phyloP scores from a whole-genome alignment of 225 moss, liverwort and hornwort species.

The Pseudoscleropodium purum region DNA sequence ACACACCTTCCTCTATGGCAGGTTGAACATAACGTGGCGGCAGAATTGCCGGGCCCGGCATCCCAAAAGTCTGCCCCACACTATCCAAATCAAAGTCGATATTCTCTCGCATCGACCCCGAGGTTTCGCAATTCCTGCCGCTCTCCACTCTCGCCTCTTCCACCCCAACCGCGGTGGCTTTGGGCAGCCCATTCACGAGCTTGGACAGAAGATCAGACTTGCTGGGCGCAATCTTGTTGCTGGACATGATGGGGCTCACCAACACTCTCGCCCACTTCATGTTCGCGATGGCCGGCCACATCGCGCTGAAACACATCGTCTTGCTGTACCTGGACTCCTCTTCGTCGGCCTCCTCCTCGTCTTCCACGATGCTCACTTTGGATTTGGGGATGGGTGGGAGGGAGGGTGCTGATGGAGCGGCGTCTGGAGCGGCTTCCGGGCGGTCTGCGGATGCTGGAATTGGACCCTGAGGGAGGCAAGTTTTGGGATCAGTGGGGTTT shows the following conservation, averaged over 20 bases:
- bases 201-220: conserved; percentile 43
- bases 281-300: conserved; percentile 34
- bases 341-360: neutral
- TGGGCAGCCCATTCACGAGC: conserved; percentile 16
- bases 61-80: neutral
- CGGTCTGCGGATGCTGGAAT: neutral
- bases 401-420: neutral
- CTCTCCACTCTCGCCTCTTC: conserved; percentile 7
- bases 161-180: neutral
- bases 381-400: neutral
- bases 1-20: conserved; percentile 27
- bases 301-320: conserved; percentile 21
- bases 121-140: conserved; percentile 16
- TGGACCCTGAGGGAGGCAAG: neutral
- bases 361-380: conserved; percentile 4
- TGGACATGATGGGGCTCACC: conserved; percentile 30
- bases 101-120: neutral
- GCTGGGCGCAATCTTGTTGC: conserved; percentile 53
- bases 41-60: neutral
- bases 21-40: conserved; percentile 16
- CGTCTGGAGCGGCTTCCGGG: neutral
- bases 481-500: neutral
- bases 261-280: conserved; percentile 39
- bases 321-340: conserved; percentile 14
- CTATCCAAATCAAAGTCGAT: neutral